These are phyloP conservation scores for Trametes gibbosa DNA, from an alignment of 768 basidiomycete species.

Conservation along the genomic window DNA sequence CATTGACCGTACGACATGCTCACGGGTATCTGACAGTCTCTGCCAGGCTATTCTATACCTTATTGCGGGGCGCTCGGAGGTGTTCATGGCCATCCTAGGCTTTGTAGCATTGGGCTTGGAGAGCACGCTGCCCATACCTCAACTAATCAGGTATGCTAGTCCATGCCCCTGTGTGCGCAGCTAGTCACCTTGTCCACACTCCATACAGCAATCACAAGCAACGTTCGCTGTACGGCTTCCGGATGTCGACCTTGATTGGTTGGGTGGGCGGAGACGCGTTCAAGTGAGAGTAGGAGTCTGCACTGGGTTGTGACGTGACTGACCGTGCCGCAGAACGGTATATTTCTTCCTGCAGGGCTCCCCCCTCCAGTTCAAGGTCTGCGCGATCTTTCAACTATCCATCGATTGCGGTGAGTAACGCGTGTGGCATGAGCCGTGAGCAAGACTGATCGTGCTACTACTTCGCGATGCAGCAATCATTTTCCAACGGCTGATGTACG, in stretches of 20 bases:
- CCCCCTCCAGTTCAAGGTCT: conserved; percentile 79
- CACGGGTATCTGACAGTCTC: conserved; percentile 36
- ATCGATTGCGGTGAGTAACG: conserved; percentile 64
- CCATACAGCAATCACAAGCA: conserved; percentile 68
- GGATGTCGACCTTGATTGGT: conserved; percentile 76
- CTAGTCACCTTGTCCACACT: too few relatives aligned
- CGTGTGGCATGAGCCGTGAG: neutral
- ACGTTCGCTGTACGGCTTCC: conserved; percentile 80
- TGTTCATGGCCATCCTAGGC: conserved; percentile 64
- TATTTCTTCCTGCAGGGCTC: conserved; percentile 78
- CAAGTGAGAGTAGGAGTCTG: conserved; percentile 51
- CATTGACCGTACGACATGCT: neutral
- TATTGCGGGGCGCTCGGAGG: conserved; percentile 61
- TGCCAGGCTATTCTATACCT: conserved; percentile 72
- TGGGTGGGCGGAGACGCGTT: conserved; percentile 84
- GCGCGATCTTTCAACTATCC: conserved; percentile 80
- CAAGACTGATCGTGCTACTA: conserved; percentile 12
- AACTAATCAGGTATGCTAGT: conserved; percentile 61
- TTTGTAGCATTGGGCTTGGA: conserved; percentile 80
- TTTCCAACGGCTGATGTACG: conserved; percentile 71
- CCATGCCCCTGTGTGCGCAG: neutral
- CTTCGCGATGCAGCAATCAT: conserved; percentile 69
- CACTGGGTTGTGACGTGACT: neutral
- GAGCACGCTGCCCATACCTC: conserved; percentile 84
- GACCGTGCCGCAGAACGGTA: conserved; percentile 46